phyloP scores from a whole-genome alignment of 2,329 filamentous ascomycete genomes.

The Cladophialophora yegresii region DNA sequence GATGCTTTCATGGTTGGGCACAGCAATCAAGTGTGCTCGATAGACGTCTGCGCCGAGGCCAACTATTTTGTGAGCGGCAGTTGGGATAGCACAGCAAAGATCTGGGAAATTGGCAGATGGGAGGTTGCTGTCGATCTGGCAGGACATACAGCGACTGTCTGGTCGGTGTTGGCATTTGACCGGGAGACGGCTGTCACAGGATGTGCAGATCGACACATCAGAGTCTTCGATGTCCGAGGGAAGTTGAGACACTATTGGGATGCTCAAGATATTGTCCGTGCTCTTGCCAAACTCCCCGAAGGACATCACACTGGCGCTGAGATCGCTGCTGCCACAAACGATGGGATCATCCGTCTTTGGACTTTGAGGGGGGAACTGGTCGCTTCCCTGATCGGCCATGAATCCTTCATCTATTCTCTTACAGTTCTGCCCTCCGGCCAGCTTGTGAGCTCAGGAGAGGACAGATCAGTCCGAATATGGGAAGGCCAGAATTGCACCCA shows the following conservation, averaged over 20 bases:
- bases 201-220: constrained; percentile 85
- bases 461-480: constrained; percentile 92
- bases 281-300: constrained; percentile 76
- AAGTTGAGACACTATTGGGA: constrained; percentile 65
- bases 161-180: constrained; percentile 86
- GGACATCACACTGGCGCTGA: constrained; percentile 79
- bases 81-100: constrained; percentile 85
- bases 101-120: constrained; percentile 88
- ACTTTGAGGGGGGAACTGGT: constrained; percentile 75
- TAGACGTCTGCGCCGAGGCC: constrained; percentile 74
- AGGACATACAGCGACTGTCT: constrained; percentile 80
- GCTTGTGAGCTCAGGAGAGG: constrained; percentile 87
- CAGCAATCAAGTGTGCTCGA: constrained; percentile 79
- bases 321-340: constrained; percentile 94
- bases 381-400: constrained; percentile 79
- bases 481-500: constrained; percentile 79
- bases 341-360: constrained; percentile 85
- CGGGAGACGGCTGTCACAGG: constrained; percentile 79
- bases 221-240: constrained; percentile 71
- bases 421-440: constrained; percentile 77
- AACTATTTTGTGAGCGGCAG: constrained; percentile 82
- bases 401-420: constrained; percentile 91
- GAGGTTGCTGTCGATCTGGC: constrained; percentile 70
- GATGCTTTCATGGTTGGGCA: constrained; percentile 87
- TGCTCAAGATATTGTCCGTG: constrained; percentile 79